Evolutionary conservation across 176 grass and related monocot species (phyloP).

Genomic region (Ensete ventricosum): DNA sequence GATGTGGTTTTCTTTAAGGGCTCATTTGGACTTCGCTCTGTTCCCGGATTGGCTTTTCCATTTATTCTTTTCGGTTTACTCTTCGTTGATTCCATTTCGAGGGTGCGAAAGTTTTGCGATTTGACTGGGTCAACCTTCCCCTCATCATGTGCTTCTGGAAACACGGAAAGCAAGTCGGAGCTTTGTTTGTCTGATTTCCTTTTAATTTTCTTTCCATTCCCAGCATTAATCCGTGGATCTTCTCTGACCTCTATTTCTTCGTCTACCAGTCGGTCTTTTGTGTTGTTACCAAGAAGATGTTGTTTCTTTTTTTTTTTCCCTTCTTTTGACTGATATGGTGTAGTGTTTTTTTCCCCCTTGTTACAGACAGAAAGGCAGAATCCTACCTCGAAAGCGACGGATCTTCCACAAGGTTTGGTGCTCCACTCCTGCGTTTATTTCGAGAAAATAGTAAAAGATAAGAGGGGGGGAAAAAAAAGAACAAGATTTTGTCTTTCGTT

Average conservation of each 20-base stretch:
- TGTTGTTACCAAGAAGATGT: not conserved
- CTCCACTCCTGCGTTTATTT: not conserved
- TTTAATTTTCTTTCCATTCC: slow-evolving; percentile 14
- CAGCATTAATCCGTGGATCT: not conserved
- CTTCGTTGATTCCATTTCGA: slow-evolving; percentile 1
- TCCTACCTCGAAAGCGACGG: slow-evolving; percentile 60
- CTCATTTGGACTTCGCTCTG: slow-evolving; percentile 19
- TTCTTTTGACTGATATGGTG: slow-evolving; percentile 13
- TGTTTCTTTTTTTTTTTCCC: slow-evolving; percentile 9
- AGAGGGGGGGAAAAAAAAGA: no score
- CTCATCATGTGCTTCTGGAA: slow-evolving; percentile 49
- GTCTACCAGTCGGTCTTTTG: not conserved
- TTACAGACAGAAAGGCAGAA: slow-evolving; percentile 46
- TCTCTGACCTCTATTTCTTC: not conserved
- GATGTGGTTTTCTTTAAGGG: not conserved
- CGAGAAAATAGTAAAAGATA: slow-evolving; percentile 15
- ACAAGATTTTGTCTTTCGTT: slow-evolving; percentile 33
- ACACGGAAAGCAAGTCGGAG: slow-evolving; percentile 19
- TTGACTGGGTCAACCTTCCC: slow-evolving; percentile 21
- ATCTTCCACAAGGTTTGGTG: slow-evolving; percentile 66
- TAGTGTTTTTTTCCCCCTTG: slow-evolving; percentile 7
- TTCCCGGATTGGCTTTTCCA: slow-evolving; percentile 6
- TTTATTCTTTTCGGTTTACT: slow-evolving; percentile 29
- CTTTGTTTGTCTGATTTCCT: slow-evolving; percentile 19
- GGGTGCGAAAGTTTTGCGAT: slow-evolving; percentile 22